Percentiles rank a stretch among this genome's conserved stretches.
These are phyloP conservation scores for Candida sanyaensis DNA, from an alignment of 1,139 yeast genomes.

Conservation along the genomic window DNA sequence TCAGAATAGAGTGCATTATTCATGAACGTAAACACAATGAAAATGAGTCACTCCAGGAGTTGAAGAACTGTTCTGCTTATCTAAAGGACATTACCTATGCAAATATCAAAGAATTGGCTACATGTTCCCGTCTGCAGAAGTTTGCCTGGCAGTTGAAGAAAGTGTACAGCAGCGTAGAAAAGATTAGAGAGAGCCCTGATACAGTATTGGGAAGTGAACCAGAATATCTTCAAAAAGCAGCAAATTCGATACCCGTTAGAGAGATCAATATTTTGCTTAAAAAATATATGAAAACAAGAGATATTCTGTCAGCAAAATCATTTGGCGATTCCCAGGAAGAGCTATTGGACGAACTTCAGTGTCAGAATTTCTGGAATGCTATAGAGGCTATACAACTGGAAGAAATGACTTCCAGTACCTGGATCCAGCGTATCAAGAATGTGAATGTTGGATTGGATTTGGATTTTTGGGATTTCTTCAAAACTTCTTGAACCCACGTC, in stretches of 20 bases:
- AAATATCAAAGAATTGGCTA: constrained; percentile 1
- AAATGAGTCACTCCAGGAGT: background rate
- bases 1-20: constrained; percentile 9
- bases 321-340: constrained; percentile 6
- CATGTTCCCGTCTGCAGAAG: background rate
- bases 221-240: constrained; percentile 2
- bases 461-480: constrained; percentile 5
- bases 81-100: background rate
- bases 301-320: background rate
- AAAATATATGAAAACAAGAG: background rate
- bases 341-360: constrained; percentile 10
- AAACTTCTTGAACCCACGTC: constrained; percentile 23
- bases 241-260: background rate
- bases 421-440: constrained; percentile 6
- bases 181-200: constrained; percentile 2
- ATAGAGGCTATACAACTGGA: constrained; percentile 6
- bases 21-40: background rate
- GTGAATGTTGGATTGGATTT: background rate
- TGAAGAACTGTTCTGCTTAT: background rate
- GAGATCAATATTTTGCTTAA: constrained; percentile 5
- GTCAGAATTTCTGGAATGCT: constrained; percentile 11
- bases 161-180: constrained; percentile 7
- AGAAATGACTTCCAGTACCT: constrained; percentile 9
- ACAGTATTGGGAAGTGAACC: background rate
- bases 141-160: constrained; percentile 8